Base-by-base conservation (phyloP, 768 basidiomycete species). In the Amanita pseudoporphyria region DNA sequence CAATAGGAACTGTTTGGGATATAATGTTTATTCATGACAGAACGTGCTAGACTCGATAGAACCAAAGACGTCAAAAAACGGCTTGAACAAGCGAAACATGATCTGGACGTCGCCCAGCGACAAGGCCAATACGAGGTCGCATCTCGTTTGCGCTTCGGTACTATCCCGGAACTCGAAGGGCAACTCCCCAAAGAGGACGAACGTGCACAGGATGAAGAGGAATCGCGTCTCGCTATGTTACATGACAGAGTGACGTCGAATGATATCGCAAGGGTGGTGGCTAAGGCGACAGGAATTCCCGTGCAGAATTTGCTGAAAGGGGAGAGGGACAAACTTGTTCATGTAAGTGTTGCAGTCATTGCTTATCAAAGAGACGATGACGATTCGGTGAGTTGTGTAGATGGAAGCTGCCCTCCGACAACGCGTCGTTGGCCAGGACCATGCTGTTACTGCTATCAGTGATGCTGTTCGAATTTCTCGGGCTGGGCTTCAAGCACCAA, bases 401-500 rank as follows among this genome's bases (percentile, higher is more conserved):
- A 96, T 97, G 92, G 94, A 97, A 62, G 84, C 87, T 30, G 68
- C 74, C 0, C 73, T 97, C 13, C 69, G 70, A 22, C 63, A 74
- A 48, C 77, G 88, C 0, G 86, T 98, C 6, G 84, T 98, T 3
- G 93, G 95, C 1, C 95, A 98, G 62, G 84, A 91, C 52, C 82
- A 92, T 55, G 87, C 91, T n/a, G 75, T 98, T 24, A 63, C 74
- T 1, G 81, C 92, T 4, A 80, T 96, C 55, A 84, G 86, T 51
- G 87, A 96, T 57, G 92, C 94, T 12, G 88, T 98, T 19, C 79
- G 92, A 14, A 87, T 97, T 45, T 95, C 92, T 26, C 81, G 94
- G 44, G 89, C 93, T 2, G 94, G 95, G 0, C 64, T 97, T 16
- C 85, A 92, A 57, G 86, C 88, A 1, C 87, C 90, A 6, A 87